A percentile compares a stretch with the other conserved stretches of the same genome.
Conservation (phyloP, 75 land plant genomes). For the Pinus taeda region DNA sequence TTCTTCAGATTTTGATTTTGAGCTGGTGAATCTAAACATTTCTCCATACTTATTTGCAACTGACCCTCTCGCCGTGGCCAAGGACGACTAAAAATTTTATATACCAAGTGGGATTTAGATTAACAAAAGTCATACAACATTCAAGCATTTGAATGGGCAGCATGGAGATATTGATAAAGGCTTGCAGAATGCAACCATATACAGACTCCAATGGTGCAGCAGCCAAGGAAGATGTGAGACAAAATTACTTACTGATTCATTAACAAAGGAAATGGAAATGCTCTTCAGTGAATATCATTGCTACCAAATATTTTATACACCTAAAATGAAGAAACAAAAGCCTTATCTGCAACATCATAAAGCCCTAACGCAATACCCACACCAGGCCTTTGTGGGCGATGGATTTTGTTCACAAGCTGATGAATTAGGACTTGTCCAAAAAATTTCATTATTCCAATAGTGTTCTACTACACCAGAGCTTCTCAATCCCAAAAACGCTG, state of each 20-base stretch:
- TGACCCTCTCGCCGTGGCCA: background rate
- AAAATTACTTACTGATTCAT: constrained; percentile 1
- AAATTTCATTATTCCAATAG: background rate
- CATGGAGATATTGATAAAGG: background rate
- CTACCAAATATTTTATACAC: background rate
- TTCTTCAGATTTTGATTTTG: background rate
- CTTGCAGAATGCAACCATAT: background rate
- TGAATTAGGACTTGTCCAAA: background rate
- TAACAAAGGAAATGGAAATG: constrained; percentile 5
- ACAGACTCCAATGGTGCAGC: background rate
- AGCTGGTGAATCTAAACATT: background rate
- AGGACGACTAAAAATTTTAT: background rate
- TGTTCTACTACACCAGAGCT: background rate
- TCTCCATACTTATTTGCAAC: background rate
- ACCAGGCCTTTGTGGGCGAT: background rate
- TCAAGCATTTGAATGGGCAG: background rate
- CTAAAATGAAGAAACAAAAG: background rate
- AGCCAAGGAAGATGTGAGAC: background rate
- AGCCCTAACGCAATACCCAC: constrained; percentile 3
- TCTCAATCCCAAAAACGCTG: constrained; percentile 2
- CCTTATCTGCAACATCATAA: constrained; percentile 3
- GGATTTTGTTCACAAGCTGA: background rate
- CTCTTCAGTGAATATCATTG: background rate
- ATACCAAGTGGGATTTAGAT: background rate
- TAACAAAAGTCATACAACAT: constrained; percentile 8